Base-by-base conservation (phyloP, 2,329 filamentous ascomycete species). In the Sclerotinia spermophila region DNA sequence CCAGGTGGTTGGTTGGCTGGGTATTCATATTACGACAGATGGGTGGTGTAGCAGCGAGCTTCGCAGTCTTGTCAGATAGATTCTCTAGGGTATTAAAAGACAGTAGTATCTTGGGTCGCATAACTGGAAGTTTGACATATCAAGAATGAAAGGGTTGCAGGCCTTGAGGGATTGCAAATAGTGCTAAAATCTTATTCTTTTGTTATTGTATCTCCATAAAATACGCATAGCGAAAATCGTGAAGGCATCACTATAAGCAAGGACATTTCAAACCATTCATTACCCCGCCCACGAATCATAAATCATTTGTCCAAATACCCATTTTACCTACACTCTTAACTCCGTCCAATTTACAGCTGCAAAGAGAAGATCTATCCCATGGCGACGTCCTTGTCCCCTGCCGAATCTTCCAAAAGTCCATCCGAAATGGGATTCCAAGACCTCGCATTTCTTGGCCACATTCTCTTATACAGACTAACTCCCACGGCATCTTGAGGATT, bases 401-500 rank as follows among this genome's bases (percentile, higher is more conserved):
- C 59, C 35, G 38, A 33, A 33, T 66, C n/a, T 35, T 35, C 59
- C 59, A 15, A 33, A 45, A 53, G 42, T 44, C 40, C 59, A 24
- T 56, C 59, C 30, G 51, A 66, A 21, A 35, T 35, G 15, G 68
- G 68, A 24, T 65, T 38, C 59, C 60, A 80, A 51, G 72, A 82
- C 60, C 78, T 79, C 27, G 93, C 89, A 73, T 85, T 85, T 71
- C 94, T 86, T 11, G 96, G 96, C 86, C 90, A 96, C 72, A 95
- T 89, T 33, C 92, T 84, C 86, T 96, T 96, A 79, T 95, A 96
- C 78, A 96, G 79, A 82, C 93, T 97, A 73, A 98, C 92, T 65
- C 93, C 96, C 61, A 99, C 89, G 4, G 94, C 90, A 82, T 99
- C 96, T 82, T 97, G 92, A 1, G 96, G 94, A 81, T 97, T 98